Percentiles rank a stretch among this genome's conserved stretches.
Evolutionary conservation across 768 basidiomycete genomes (phyloP).

Genomic region (Mycena maculata): DNA sequence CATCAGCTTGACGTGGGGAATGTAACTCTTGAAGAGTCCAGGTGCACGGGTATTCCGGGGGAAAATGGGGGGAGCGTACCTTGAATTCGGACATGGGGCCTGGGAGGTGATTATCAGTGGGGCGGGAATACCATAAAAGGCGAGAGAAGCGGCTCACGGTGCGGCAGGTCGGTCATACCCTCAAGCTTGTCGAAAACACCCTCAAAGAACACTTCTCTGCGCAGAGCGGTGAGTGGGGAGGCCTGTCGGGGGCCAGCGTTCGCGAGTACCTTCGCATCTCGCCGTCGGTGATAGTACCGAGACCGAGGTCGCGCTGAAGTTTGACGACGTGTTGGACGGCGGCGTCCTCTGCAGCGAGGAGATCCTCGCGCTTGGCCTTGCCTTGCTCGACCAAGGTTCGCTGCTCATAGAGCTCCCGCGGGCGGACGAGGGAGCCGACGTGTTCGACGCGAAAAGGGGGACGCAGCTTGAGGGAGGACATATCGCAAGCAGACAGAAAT

Average conservation of each 20-base stretch:
- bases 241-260: conserved; percentile 8
- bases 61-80: conserved; percentile 42
- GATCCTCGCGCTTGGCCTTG: conserved; percentile 55
- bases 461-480: conserved; percentile 43
- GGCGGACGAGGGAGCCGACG: conserved; percentile 71
- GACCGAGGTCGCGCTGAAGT: conserved; percentile 65
- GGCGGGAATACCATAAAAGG: conserved; percentile 14
- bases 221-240: not conserved
- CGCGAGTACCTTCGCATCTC: conserved; percentile 62
- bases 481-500: conserved; percentile 22
- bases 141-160: conserved; percentile 49
- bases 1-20: conserved; percentile 60
- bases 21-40: conserved; percentile 49
- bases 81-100: conserved; percentile 64
- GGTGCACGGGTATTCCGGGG: conserved; percentile 3
- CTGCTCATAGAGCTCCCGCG: conserved; percentile 59
- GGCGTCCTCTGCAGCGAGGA: conserved; percentile 61
- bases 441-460: conserved; percentile 66
- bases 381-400: conserved; percentile 57
- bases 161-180: conserved; percentile 67
- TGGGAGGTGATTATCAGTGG: conserved; percentile 33
- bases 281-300: conserved; percentile 73
- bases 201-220: conserved; percentile 68
- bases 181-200: conserved; percentile 76
- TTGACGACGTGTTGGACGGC: conserved; percentile 64